Evolutionary conservation across 1,284 basidiomycete species (phyloP), one percentile per base, ranked within the genome.

Genomic region (Trichosporon sp.): DNA sequence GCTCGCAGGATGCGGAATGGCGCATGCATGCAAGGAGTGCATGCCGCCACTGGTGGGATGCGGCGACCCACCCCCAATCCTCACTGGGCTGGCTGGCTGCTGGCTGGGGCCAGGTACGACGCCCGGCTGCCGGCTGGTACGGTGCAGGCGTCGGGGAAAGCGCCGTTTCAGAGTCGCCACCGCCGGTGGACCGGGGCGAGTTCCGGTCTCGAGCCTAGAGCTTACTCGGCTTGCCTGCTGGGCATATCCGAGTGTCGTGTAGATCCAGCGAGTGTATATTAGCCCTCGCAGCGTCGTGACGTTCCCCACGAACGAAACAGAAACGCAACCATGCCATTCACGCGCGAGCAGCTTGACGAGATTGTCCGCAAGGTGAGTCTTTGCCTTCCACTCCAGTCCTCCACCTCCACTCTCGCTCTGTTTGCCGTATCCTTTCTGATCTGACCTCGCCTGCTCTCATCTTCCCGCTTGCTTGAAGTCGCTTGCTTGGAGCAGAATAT

Each of bases 281-380:
- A 51, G 12, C 38, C 6, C 15, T n/a, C n/a, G 38, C 38, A 42
- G 18, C 38, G 38, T 18, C 38, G 38, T 42, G 18, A 42, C 38
- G 18, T 18, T n/a, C 38, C 38, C 38, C 38, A 42, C 15, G 18
- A 32, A 60, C 15, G 27, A 18, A 32, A n/a, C 53, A 56, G 51
- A 13, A 12, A n/a, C n/a, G n/a, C n/a, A 5, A 60, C 27, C 18
- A 73, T 73, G 72, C 66, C 70, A 3, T 73, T 73, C 60, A 71
- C 72, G 7, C 56, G 69, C 64, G 62, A 66, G 53, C 68, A 73
- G 66, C 70, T 75, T 13, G 66, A 73, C 62, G 68, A 72, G 13
- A 70, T 73, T 62, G 72, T 73, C 47, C 29, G 31, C 44, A 65
- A 69, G 64, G 73, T 74, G 58, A 63, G 73, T 68, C n/a, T 15